phyloP scores from a whole-genome alignment of 2,329 filamentous ascomycete genomes.

The Calonectria crousiana region DNA sequence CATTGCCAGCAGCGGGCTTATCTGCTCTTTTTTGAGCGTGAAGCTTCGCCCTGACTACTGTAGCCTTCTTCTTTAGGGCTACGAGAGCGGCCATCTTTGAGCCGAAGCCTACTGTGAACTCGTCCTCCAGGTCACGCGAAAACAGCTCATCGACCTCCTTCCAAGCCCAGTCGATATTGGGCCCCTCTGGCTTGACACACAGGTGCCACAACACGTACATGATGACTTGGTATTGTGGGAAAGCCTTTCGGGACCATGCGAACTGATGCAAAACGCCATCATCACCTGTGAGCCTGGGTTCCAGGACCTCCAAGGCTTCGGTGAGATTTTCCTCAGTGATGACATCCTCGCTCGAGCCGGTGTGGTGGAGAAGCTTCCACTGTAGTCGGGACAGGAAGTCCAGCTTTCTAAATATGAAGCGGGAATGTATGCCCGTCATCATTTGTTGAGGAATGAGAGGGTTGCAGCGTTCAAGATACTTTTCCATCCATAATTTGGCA shows the following conservation, averaged over 20 bases:
- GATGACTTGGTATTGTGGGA: neutral
- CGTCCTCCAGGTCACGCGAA: neutral
- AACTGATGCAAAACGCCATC: neutral
- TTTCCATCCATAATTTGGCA: constrained; percentile 44
- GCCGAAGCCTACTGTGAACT: neutral
- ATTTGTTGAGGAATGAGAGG: constrained; percentile 61
- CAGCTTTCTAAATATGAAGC: constrained; percentile 49
- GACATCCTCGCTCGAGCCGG: constrained; percentile 25
- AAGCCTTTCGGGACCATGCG: neutral
- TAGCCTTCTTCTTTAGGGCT: neutral
- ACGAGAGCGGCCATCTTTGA: neutral
- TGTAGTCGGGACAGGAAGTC: constrained; percentile 63
- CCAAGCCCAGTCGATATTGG: neutral
- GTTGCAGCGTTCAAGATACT: constrained; percentile 55
- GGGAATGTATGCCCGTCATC: constrained; percentile 44
- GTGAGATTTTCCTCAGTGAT: constrained; percentile 49
- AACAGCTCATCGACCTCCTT: neutral
- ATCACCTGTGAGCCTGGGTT: constrained; percentile 28
- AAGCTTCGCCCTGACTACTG: neutral
- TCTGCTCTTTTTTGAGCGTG: neutral
- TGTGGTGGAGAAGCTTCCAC: constrained; percentile 43
- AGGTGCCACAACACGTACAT: neutral
- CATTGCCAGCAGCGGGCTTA: neutral
- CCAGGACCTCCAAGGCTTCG: constrained; percentile 50
- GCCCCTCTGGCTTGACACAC: neutral